Evolutionary conservation across 495 filamentous ascomycete species (phyloP), one percentile per base, ranked within the genome.

Genomic region (Neohortaea acidophila): DNA sequence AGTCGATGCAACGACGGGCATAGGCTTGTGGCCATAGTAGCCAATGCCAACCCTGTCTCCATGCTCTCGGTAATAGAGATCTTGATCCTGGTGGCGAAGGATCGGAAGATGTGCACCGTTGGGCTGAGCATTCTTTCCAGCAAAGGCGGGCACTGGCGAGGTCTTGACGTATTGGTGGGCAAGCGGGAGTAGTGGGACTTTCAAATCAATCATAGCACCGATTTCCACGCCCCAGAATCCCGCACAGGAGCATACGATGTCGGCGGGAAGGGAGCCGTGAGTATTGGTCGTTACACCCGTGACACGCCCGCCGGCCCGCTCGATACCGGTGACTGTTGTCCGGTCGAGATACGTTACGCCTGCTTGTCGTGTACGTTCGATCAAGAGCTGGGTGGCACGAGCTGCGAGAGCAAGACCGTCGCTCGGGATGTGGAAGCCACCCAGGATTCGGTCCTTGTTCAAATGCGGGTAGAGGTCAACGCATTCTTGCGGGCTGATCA

Each of bases 41-140:
- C 66, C 66, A 33, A 70, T 70, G 14, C 66, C 66, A 31, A 63
- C 63, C 39, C 63, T 63, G 4, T 59, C 59, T 21, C 66, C 66
- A 31, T 70, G 66, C 43, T 70, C 66, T 13, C 65, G 64, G 46
- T 67, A 70, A 43, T 69, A 70, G n/a, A 70, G 61, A 33, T 68
- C 62, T 35, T 67, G 61, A 32, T 70, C 66, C 38, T 70, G 65
- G 46, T 70, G 59, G 17, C 66, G 57, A 2, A 70, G 49, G 19
- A 70, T 70, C 0, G 65, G 66, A 0, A 65, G 46, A 9, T 28
- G 50, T 12, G 65, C 66, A 15, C 65, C 60, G 38, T 68, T 65
- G 1, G 52, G 48, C 13, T 37, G 27, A 2, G 36, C 39, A 15
- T 64, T 62, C n/a, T 56, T 30, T 2, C 47, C 51, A 7, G 51